These are phyloP conservation scores for Fraxinus greggii DNA, from an alignment of 305 asterid species.

Conservation along the genomic window DNA sequence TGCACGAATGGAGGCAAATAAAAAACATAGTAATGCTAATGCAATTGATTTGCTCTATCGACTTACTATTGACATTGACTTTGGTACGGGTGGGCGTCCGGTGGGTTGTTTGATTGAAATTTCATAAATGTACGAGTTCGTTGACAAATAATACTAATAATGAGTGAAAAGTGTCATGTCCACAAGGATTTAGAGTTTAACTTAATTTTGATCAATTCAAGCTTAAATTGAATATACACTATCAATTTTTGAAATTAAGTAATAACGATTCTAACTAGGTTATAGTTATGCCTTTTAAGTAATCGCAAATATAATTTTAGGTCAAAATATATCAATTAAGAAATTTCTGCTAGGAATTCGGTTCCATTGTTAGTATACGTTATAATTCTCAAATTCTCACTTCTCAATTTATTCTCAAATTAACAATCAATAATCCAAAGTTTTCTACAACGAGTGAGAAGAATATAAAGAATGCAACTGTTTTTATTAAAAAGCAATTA, in stretches of 20 bases:
- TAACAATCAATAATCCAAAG: too few relatives aligned
- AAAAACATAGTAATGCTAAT: background rate
- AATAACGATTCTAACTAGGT: background rate
- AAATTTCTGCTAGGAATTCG: background rate
- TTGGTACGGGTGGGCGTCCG: background rate
- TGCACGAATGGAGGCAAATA: background rate
- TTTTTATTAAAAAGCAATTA: too few relatives aligned
- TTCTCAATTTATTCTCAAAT: too few relatives aligned
- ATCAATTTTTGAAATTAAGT: background rate
- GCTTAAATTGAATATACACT: background rate
- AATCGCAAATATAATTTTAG: too few relatives aligned
- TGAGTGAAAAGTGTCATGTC: background rate
- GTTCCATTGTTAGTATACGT: background rate
- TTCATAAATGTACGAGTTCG: background rate
- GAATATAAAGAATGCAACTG: background rate
- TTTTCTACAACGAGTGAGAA: background rate
- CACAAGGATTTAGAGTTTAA: background rate
- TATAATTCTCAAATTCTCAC: background rate
- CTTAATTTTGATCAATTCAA: background rate
- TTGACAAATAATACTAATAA: background rate
- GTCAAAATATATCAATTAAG: background rate
- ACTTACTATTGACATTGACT: background rate
- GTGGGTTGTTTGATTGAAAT: background rate
- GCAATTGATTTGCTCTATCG: background rate
- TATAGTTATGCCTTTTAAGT: background rate